Conservation (phyloP, 208 protist genomes). For the Trypanosoma caninum region DNA sequence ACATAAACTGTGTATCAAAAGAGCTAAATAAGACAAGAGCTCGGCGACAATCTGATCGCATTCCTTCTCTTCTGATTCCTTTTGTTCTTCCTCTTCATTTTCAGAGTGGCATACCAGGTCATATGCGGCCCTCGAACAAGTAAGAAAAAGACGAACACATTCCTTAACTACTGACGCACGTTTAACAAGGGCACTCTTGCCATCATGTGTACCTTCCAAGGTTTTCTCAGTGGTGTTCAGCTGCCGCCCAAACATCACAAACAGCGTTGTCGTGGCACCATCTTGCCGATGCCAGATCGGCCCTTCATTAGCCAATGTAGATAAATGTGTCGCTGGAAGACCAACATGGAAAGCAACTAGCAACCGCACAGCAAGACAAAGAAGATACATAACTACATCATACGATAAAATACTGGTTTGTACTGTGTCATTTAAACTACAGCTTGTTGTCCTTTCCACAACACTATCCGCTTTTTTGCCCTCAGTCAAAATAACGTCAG, state of each 20-base stretch:
- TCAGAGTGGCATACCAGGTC: background rate
- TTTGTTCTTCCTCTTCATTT: background rate
- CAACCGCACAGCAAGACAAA: conserved; percentile 7
- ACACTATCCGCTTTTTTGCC: background rate
- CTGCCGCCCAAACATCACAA: too few species aligned
- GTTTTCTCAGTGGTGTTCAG: background rate
- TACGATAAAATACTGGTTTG: background rate
- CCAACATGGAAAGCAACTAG: conserved; percentile 10
- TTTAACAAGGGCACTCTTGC: background rate
- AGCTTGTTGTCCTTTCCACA: background rate
- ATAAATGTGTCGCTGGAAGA: too few species aligned
- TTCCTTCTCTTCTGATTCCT: background rate
- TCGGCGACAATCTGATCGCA: conserved; percentile 11
- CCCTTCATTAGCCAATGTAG: too few species aligned
- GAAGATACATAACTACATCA: conserved; percentile 1
- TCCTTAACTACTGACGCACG: conserved; percentile 9
- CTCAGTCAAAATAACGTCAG: background rate
- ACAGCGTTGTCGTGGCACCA: too few species aligned
- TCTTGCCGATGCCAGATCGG: too few species aligned
- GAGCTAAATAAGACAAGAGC: conserved; percentile 12
- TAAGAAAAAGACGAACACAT: conserved; percentile 23
- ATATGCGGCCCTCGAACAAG: conserved; percentile 16
- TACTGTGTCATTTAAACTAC: background rate
- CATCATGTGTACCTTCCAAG: background rate
- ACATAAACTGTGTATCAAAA: conserved; percentile 17